These are phyloP conservation scores for Mycosarcoma mackinlayi DNA, from an alignment of 1,284 basidiomycete species.

Conservation along the genomic window DNA sequence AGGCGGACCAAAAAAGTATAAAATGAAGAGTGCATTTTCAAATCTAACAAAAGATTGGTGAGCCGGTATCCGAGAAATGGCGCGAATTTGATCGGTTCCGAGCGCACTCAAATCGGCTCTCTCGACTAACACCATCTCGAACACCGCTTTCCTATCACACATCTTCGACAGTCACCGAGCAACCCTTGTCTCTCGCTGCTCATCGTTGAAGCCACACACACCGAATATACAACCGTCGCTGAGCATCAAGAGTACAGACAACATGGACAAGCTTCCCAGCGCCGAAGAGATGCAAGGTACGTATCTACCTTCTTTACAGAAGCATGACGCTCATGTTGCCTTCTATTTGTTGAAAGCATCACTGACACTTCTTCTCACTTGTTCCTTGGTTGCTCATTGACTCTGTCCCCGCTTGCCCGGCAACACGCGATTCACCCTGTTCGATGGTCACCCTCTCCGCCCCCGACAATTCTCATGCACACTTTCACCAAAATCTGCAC, in stretches of 20 bases:
- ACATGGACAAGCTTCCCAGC: slow-evolving; percentile 51
- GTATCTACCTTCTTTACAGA: not conserved
- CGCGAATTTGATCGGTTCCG: slow-evolving; percentile 10
- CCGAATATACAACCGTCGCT: not conserved
- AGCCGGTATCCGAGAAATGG: not conserved
- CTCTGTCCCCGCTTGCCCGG: too few species aligned
- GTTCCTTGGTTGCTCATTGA: too few species aligned
- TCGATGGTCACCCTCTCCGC: too few species aligned
- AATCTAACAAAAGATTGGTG: too few species aligned
- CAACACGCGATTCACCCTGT: too few species aligned
- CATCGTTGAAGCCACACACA: too few species aligned
- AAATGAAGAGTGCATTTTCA: too few species aligned
- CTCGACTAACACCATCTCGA: slow-evolving; percentile 5
- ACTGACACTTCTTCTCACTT: not conserved
- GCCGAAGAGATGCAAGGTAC: slow-evolving; percentile 53
- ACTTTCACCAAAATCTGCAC: too few species aligned
- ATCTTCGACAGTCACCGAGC: not conserved
- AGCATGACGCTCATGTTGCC: too few species aligned
- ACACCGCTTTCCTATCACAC: not conserved
- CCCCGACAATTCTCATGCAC: not conserved
- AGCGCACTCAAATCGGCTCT: not conserved
- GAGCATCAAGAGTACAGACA: slow-evolving; percentile 5
- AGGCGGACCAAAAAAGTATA: not conserved
- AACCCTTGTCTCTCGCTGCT: too few species aligned
- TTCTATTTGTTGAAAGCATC: too few species aligned